These are phyloP conservation scores for Drosera spatulata DNA, from an alignment of 179 eudicot genomes.

Conservation along the genomic window DNA sequence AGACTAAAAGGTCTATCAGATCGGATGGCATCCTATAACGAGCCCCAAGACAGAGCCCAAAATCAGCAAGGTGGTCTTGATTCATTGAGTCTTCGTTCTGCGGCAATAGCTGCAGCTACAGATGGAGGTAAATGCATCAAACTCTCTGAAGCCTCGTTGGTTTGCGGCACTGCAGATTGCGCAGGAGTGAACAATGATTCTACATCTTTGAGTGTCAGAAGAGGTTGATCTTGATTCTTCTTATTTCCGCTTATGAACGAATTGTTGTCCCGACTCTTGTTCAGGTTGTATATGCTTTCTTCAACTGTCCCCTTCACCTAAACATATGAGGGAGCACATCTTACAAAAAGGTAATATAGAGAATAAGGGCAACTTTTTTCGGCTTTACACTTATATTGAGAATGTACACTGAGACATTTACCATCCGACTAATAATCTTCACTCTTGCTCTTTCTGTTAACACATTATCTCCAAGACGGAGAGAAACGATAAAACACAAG, in stretches of 20 bases:
- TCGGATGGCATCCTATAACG: too few species aligned
- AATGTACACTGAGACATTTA: not conserved
- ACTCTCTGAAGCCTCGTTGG: constrained; percentile 22
- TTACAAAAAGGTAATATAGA: not conserved
- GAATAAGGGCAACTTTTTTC: not conserved
- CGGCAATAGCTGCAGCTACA: constrained; percentile 83
- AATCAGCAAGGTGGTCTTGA: constrained; percentile 2
- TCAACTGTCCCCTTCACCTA: constrained; percentile 92
- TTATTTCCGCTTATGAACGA: constrained; percentile 64
- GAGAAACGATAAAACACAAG: too few species aligned
- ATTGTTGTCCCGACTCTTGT: constrained; percentile 51
- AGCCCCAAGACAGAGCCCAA: too few species aligned
- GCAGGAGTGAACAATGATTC: constrained; percentile 57
- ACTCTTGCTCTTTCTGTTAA: not conserved
- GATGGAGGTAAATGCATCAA: constrained; percentile 69
- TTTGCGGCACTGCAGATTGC: constrained; percentile 15
- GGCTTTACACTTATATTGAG: not conserved
- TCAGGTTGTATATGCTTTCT: constrained; percentile 78
- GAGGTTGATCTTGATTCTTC: constrained; percentile 79
- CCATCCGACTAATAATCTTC: not conserved
- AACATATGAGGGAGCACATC: constrained; percentile 10
- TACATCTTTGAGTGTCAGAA: constrained; percentile 66
- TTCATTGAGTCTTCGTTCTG: constrained; percentile 59
- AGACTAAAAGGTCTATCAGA: too few species aligned
- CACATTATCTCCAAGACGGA: too few species aligned